Conservation (phyloP, 768 basidiomycete genomes). For the Leccinum sublutescens region DNA sequence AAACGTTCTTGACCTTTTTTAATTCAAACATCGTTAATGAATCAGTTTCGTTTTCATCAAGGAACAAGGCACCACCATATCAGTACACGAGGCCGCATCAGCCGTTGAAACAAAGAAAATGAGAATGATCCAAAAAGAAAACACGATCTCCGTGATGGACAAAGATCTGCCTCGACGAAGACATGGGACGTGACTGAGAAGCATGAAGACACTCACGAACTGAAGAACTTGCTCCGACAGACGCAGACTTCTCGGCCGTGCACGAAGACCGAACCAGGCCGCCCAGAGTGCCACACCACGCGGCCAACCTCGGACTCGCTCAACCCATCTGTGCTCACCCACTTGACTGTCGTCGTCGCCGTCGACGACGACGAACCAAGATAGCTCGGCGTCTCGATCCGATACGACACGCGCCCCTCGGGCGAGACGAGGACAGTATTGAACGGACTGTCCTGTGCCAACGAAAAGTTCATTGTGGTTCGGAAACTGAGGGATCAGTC, state of each 20-base stretch:
- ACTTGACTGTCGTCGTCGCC: slow-evolving; percentile 25
- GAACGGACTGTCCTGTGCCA: slow-evolving; percentile 32
- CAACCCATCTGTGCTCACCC: slow-evolving; percentile 24
- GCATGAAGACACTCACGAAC: slow-evolving; percentile 28
- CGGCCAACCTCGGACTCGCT: slow-evolving; percentile 28
- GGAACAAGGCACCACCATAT: background rate
- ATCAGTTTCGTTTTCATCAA: background rate
- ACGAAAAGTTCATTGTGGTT: slow-evolving; percentile 31
- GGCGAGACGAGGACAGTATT: slow-evolving; percentile 32
- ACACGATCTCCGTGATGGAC: background rate
- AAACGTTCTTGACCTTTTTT: slow-evolving; percentile 31
- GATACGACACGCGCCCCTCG: slow-evolving; percentile 29
- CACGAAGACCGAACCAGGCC: slow-evolving; percentile 26
- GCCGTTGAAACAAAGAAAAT: background rate
- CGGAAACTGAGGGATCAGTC: background rate
- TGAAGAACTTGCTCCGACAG: slow-evolving; percentile 26
- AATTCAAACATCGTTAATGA: background rate
- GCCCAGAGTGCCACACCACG: slow-evolving; percentile 31
- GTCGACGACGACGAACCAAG: slow-evolving; percentile 7
- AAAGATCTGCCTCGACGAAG: background rate
- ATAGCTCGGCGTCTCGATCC: slow-evolving; percentile 29
- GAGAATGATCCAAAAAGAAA: slow-evolving; percentile 9
- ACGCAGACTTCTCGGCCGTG: slow-evolving; percentile 29
- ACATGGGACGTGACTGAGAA: background rate
- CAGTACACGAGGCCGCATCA: background rate